phyloP scores from a whole-genome alignment of 1,284 basidiomycete species.

The Cutaneotrichosporon cutaneum region DNA sequence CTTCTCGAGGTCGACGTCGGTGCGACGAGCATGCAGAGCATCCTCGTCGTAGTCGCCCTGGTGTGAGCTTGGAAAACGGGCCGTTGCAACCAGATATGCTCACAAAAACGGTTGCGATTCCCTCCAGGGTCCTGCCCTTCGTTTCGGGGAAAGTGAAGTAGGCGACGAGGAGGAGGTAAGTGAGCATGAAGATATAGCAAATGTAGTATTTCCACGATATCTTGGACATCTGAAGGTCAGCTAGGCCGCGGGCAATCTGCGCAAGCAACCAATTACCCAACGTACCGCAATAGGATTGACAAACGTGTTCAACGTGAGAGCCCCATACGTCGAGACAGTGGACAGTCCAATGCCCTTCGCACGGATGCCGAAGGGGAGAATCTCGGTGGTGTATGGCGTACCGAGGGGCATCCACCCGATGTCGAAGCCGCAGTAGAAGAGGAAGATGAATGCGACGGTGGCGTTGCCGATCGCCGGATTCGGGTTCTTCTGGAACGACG shows the following conservation, averaged over 20 bases:
- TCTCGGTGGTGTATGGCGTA: conserved; percentile 25
- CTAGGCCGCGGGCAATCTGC: too few species aligned
- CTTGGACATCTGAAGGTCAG: too few species aligned
- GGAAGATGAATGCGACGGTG: conserved; percentile 26
- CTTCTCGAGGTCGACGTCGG: not conserved
- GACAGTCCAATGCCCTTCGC: conserved; percentile 23
- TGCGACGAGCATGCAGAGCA: not conserved
- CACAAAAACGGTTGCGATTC: conserved; percentile 33
- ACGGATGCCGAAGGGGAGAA: conserved; percentile 21
- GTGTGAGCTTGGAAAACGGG: too few species aligned
- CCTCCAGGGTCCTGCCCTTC: conserved; percentile 38
- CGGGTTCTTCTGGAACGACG: conserved; percentile 15
- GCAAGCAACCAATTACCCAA: too few species aligned
- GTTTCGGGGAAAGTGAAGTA: conserved; percentile 48
- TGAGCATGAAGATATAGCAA: conserved; percentile 24
- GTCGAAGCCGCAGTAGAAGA: conserved; percentile 16
- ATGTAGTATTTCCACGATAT: conserved; percentile 34
- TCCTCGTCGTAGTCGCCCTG: conserved; percentile 14
- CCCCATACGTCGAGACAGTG: conserved; percentile 4
- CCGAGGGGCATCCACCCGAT: conserved; percentile 20
- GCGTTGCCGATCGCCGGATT: conserved; percentile 11
- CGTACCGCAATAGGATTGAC: conserved; percentile 35
- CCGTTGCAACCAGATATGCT: too few species aligned
- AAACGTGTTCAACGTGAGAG: conserved; percentile 22
- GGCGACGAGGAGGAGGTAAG: conserved; percentile 27